Percentiles rank a stretch among this genome's conserved stretches.
phyloP scores from a whole-genome alignment of 2,329 filamentous ascomycete genomes.

The Lachnellula occidentalis region DNA sequence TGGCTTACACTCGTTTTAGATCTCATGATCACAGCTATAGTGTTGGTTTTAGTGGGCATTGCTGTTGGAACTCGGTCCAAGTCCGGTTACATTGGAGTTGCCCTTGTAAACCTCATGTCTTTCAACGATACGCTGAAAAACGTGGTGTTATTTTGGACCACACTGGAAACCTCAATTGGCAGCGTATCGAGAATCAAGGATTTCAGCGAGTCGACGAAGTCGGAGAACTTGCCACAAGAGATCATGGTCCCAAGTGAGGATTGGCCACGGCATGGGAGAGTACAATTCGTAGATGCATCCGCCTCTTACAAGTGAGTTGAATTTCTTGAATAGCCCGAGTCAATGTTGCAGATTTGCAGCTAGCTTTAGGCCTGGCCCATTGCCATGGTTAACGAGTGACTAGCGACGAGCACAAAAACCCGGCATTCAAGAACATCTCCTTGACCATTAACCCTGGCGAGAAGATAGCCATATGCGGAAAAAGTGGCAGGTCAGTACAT shows the following conservation, averaged over 20 bases:
- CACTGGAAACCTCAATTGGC: slow-evolving; percentile 18
- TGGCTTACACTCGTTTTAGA: slow-evolving; percentile 47
- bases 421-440: slow-evolving; percentile 29
- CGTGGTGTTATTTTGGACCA: slow-evolving; percentile 14
- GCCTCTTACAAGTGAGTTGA: slow-evolving; percentile 24
- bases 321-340: no score
- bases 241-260: not conserved
- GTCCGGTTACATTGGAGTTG: not conserved
- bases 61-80: not conserved
- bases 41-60: not conserved
- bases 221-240: slow-evolving; percentile 3
- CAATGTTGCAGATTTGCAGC: no score
- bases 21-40: slow-evolving; percentile 1
- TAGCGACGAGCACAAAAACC: slow-evolving; percentile 11
- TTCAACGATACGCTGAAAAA: slow-evolving; percentile 14
- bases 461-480: slow-evolving; percentile 43
- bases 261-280: slow-evolving; percentile 18
- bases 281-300: slow-evolving; percentile 27
- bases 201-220: not conserved
- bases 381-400: slow-evolving; percentile 25
- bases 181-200: slow-evolving; percentile 11
- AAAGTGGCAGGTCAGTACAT: slow-evolving; percentile 23
- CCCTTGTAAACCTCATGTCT: slow-evolving; percentile 20
- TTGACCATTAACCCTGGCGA: slow-evolving; percentile 47
- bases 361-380: not conserved